Conservation (phyloP, 2,329 filamentous ascomycete genomes). For the Penicillium sp. region DNA sequence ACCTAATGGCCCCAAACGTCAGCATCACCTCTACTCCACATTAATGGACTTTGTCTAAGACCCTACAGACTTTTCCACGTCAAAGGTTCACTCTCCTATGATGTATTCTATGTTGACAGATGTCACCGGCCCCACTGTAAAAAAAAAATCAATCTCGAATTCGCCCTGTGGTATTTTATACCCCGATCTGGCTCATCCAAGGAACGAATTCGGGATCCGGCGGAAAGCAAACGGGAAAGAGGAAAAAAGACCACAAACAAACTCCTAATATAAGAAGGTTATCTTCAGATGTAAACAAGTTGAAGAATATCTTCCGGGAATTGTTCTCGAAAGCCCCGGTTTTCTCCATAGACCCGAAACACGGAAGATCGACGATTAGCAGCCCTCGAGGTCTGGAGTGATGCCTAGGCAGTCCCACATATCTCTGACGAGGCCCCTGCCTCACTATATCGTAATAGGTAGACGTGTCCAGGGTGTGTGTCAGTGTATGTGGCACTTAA, state of each 20-base stretch:
- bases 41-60: slow-evolving; percentile 10
- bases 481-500: not conserved
- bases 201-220: slow-evolving; percentile 3
- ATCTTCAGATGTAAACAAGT: slow-evolving; percentile 4
- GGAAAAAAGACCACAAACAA: slow-evolving; percentile 3
- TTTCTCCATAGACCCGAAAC: slow-evolving; percentile 17
- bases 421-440: not conserved
- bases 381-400: not conserved
- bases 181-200: slow-evolving; percentile 1
- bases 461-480: not conserved
- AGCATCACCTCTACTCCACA: slow-evolving; percentile 9
- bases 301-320: not conserved
- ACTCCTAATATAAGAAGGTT: not conserved
- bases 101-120: slow-evolving; percentile 9
- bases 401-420: not conserved
- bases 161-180: slow-evolving; percentile 1
- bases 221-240: not conserved
- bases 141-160: not conserved
- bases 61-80: not conserved
- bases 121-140: not conserved
- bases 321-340: slow-evolving; percentile 6
- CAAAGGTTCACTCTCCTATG: not conserved
- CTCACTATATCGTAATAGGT: not conserved
- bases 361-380: slow-evolving; percentile 21
- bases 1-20: slow-evolving; percentile 6